Evolutionary conservation across 139 green algal species (phyloP).

Genomic region (Pycnococcus provasolii): DNA sequence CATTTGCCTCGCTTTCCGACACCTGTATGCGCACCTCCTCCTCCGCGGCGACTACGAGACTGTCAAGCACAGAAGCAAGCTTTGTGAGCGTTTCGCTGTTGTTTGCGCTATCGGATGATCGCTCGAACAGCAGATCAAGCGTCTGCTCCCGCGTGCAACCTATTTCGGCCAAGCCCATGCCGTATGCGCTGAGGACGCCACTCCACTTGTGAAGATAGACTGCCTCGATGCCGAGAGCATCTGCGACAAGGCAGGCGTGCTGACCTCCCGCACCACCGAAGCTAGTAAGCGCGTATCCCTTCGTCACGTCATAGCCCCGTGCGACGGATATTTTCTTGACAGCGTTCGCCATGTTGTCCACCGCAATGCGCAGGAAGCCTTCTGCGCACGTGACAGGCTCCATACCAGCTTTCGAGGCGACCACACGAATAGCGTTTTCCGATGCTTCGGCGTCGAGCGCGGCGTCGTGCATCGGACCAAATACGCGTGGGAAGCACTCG

Average conservation of each 20-base stretch:
- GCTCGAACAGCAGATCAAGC: too few relatives aligned
- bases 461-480: conserved; percentile 27
- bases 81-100: too few relatives aligned
- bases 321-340: conserved; percentile 27
- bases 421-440: too few relatives aligned
- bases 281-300: conserved; percentile 13
- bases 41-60: too few relatives aligned
- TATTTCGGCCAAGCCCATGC: conserved; percentile 23
- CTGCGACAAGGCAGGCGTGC: conserved; percentile 24
- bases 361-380: conserved; percentile 20
- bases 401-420: conserved; percentile 16
- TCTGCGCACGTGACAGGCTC: conserved; percentile 17
- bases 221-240: conserved; percentile 16
- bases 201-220: conserved; percentile 14
- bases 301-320: conserved; percentile 22
- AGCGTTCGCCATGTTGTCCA: conserved; percentile 29
- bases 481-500: conserved; percentile 14
- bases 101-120: too few relatives aligned
- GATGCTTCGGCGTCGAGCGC: conserved; percentile 31
- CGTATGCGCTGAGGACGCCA: conserved; percentile 20
- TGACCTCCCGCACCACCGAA: conserved; percentile 24
- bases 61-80: too few relatives aligned
- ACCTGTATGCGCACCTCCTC: too few relatives aligned
- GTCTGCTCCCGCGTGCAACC: background rate
- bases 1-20: too few relatives aligned